These are phyloP conservation scores for Colletotrichum shisoi DNA, from an alignment of 2,329 filamentous ascomycete genomes.

Conservation along the genomic window DNA sequence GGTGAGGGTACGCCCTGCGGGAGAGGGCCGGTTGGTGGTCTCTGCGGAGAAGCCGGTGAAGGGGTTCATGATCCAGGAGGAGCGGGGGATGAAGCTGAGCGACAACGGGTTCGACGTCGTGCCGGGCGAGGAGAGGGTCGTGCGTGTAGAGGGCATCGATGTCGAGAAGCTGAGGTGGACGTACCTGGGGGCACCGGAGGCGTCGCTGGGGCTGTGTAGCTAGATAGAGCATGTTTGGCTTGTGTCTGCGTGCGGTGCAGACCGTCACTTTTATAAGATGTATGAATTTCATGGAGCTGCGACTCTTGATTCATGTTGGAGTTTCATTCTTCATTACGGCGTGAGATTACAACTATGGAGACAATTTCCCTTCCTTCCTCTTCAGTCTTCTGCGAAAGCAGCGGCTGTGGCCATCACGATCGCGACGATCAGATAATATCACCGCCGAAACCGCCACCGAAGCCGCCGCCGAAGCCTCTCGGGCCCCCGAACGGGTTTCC, in stretches of 20 bases:
- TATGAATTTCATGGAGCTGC: not conserved
- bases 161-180: constrained; percentile 38
- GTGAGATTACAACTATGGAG: constrained; percentile 21
- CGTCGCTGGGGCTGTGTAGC: constrained; percentile 10
- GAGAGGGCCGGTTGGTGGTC: constrained; percentile 44
- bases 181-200: constrained; percentile 38
- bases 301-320: not conserved
- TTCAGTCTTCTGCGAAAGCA: not conserved
- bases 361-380: not conserved
- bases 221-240: not conserved
- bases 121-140: constrained; percentile 52
- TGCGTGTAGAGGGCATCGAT: constrained; percentile 34
- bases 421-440: constrained; percentile 35
- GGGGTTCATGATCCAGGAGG: constrained; percentile 63
- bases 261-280: no score
- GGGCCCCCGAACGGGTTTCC: constrained; percentile 51
- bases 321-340: constrained; percentile 31
- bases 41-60: constrained; percentile 61
- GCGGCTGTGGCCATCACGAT: not conserved
- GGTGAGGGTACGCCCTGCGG: constrained; percentile 46
- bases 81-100: constrained; percentile 55
- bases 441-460: constrained; percentile 49
- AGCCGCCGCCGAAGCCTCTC: constrained; percentile 48
- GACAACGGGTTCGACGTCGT: constrained; percentile 68
- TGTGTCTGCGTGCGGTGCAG: not conserved